A percentile compares a stretch with the other conserved stretches of the same genome.
phyloP scores from a whole-genome alignment of 345 rosid species.

The Combretum micranthum region DNA sequence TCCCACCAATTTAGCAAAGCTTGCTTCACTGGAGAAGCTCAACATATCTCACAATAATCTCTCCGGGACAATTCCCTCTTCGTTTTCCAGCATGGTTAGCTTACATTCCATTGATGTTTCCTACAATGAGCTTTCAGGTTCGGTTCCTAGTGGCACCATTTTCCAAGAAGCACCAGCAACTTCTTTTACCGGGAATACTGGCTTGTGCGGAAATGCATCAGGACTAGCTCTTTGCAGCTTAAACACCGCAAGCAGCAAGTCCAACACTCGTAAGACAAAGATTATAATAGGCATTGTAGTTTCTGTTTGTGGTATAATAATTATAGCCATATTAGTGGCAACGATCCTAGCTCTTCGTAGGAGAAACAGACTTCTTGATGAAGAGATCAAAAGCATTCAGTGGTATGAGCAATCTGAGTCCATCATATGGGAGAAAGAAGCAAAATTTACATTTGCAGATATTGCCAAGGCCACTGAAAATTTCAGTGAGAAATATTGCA shows the following conservation, averaged over 20 bases:
- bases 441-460: constrained; percentile 47
- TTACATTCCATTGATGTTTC: constrained; percentile 48
- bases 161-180: constrained; percentile 34
- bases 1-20: constrained; percentile 36
- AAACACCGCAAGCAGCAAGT: constrained; percentile 7
- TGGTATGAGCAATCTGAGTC: constrained; percentile 16
- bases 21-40: constrained; percentile 33
- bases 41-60: constrained; percentile 51
- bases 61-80: constrained; percentile 40
- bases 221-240: constrained; percentile 35
- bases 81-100: constrained; percentile 41
- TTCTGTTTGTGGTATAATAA: constrained; percentile 23
- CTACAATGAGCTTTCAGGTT: constrained; percentile 42
- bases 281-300: constrained; percentile 31
- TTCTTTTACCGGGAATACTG: constrained; percentile 42
- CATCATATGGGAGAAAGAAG: constrained; percentile 51
- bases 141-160: constrained; percentile 29
- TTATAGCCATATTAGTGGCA: constrained; percentile 12
- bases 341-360: constrained; percentile 7
- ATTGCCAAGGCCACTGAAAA: constrained; percentile 47
- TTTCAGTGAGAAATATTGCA: constrained; percentile 41
- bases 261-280: constrained; percentile 15
- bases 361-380: constrained; percentile 17
- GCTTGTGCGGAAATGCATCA: constrained; percentile 45
- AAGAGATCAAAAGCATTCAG: constrained; percentile 16